Evolutionary conservation across 257 asterid genomes (phyloP), one percentile per base, ranked within the genome.

Genomic region (Salvia miltiorrhiza): DNA sequence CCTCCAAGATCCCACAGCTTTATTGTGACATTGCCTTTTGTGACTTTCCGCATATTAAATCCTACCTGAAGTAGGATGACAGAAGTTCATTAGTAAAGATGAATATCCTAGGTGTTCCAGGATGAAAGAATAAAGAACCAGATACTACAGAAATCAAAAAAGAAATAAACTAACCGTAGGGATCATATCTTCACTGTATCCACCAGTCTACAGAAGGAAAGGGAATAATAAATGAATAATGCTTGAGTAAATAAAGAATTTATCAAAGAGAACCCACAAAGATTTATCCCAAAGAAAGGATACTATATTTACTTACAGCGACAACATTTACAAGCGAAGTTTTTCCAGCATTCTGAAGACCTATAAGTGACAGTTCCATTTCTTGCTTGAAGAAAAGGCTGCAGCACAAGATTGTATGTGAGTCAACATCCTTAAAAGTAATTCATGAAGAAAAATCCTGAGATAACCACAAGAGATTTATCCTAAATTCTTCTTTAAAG

Each of bases 1-100:
- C 98, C 98, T 54, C 98, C 98, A 87, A 93, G 97, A 82, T 93
- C 98, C 98, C 98, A 93, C 78, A 93, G 75, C 83, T 93, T 93
- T 65, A 93, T 93, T 19, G 98, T 93, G 68, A 93, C 98, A 80
- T 88, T 93, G 57, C 98, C 98, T 80, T 93, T 93, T 30, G 97
- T 88, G 74, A 93, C 96, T 82, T 93, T 93, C 28, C 95, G 88
- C 98, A 90, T 93, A 72, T 93, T 93, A 66, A 93, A 93, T 73
- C 98, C 97, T 57, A 93, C 99, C 97, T 93, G 87, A 72, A 79
- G 60, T 43, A 73, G 54, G 60, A 65, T 60, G 37, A 71, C 9
- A 28, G 16, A 2, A 52, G 19, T 24, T 9, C 43, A 3, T 68
- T 50, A 65, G 68, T 66, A 28, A 81, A 56, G 32, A 63, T 11